These are phyloP conservation scores for Salix exigua DNA, from an alignment of 345 rosid genomes.

Conservation along the genomic window DNA sequence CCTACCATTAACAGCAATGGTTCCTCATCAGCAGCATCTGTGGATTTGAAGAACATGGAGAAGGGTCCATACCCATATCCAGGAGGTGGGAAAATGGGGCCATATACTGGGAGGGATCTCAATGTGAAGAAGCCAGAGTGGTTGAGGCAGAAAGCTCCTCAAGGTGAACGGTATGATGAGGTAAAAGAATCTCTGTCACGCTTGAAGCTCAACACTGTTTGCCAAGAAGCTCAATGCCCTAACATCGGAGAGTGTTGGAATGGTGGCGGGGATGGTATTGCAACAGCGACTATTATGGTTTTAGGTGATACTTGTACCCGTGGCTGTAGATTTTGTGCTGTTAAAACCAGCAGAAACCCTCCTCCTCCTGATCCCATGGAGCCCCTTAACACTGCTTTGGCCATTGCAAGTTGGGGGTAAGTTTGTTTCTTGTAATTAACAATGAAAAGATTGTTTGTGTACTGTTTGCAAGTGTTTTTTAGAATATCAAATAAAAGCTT, in stretches of 20 bases:
- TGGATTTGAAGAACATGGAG: neutral
- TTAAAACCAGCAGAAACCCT: constrained; percentile 91
- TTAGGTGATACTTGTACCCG: constrained; percentile 99
- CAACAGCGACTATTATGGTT: constrained; percentile 94
- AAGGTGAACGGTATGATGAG: constrained; percentile 67
- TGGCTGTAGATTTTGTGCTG: constrained; percentile 99
- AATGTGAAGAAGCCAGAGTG: constrained; percentile 77
- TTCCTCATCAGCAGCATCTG: neutral
- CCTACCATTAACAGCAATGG: neutral
- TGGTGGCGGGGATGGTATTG: constrained; percentile 96
- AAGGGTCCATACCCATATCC: constrained; percentile 44
- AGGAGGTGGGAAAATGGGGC: constrained; percentile 50
- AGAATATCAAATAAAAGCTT: neutral
- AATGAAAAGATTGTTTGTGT: neutral
- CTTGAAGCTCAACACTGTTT: constrained; percentile 83
- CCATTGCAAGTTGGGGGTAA: constrained; percentile 94
- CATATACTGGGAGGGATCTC: constrained; percentile 81
- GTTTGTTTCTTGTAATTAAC: constrained; percentile 6
- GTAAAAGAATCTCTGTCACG: constrained; percentile 71
- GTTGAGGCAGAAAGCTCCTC: constrained; percentile 93
- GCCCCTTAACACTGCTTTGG: constrained; percentile 86
- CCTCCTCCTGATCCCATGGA: constrained; percentile 92
- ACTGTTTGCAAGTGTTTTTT: neutral
- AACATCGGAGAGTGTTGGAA: constrained; percentile 99
- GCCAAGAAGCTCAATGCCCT: constrained; percentile 98